Evolutionary conservation across 1,284 basidiomycete genomes (phyloP), one percentile per base, ranked within the genome.

Genomic region (Kalmanozyma brasiliensis): DNA sequence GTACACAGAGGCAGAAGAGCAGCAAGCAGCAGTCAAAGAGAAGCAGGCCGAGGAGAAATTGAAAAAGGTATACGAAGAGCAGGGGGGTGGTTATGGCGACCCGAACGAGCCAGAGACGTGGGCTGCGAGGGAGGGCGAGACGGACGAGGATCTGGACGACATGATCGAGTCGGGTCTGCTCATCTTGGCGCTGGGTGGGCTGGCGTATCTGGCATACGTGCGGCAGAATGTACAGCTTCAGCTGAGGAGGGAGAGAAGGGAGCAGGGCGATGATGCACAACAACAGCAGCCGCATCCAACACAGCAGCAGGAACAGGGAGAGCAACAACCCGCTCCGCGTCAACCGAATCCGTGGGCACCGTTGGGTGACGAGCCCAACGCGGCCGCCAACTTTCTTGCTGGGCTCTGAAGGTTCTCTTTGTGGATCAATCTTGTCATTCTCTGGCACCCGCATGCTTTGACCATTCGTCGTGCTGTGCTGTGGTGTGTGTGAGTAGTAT

Each of bases 1-100:
- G 14, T 75, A 68, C 24, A 78, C 75, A 3, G 76, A 78, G 43
- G 76, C 65, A 20, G 63, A 77, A 30, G 76, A 78, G 62, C 40
- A 63, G 7, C n/a, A n/a, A n/a, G 71, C 61, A 17, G 44, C 47
- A 5, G 46, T 41, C 13, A 59, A 47, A 8, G 47, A 42, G 29
- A 66, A 49, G 43, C 38, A 55, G 42, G 53, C 42, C 3, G 61
- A 69, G 24, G 61, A 73, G 24, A 49, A 52, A 42, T 53, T 40
- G 22, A 55, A 43, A 36, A 24, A 32, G 43, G 36, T 53, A 4
- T 35, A 40, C 2, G 49, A 59, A 20, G 49, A 65, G 36, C 53
- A 61, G 30, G 63, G 52, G 2, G 71, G 64, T 13, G 69, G 70
- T 17, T 65, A 55, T 16, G 73, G 70, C 19, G 74, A 76, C 52